Base-by-base conservation (phyloP, 352 stramenopile species). In the Phytophthora brassicae region DNA sequence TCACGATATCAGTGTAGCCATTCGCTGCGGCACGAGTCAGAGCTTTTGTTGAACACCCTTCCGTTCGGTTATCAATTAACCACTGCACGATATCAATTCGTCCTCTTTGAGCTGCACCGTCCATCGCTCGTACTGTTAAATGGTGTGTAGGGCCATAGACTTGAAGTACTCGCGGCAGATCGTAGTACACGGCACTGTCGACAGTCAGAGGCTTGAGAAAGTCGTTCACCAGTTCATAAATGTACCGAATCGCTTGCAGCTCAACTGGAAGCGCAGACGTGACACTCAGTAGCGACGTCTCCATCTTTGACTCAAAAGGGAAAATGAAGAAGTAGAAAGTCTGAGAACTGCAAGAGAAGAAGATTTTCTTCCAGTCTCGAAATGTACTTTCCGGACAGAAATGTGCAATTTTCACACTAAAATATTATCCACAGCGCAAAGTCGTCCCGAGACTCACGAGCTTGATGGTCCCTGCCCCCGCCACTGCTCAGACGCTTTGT, bases 341-440 rank as follows among this genome's bases (percentile, higher is more conserved):
- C 39, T 45, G 39, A 45, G 19, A 45, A 23, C 16, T 24, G 39
- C 1, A 9, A 16, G 17, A 45, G 5, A 19, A 20, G 38, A 24
- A 24, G n/a, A 14, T 17, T 43, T n/a, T 39, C 33, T 13, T n/a
- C n/a, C 11, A n/a, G n/a, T n/a, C n/a, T n/a, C n/a, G n/a, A n/a
- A n/a, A n/a, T n/a, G n/a, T n/a, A n/a, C n/a, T n/a, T n/a, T n/a
- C n/a, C n/a, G n/a, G n/a, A n/a, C 31, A 38, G 31, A 7, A 4
- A 14, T 43, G 36, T 42, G n/a, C n/a, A 43, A 8, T 14, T n/a
- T 9, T 45, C 38, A 45, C 17, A 45, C 39, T 5, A 45, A 26
- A n/a, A 45, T 45, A 4, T 24, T 45, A 45, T 45, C 39, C 39
- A 45, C 39, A n/a, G 39, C 39, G 39, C 13, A 45, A 44, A 42